Evolutionary conservation across 2,329 filamentous ascomycete species (phyloP), one percentile per base, ranked within the genome.

Genomic region (Talaromyces funiculosus): DNA sequence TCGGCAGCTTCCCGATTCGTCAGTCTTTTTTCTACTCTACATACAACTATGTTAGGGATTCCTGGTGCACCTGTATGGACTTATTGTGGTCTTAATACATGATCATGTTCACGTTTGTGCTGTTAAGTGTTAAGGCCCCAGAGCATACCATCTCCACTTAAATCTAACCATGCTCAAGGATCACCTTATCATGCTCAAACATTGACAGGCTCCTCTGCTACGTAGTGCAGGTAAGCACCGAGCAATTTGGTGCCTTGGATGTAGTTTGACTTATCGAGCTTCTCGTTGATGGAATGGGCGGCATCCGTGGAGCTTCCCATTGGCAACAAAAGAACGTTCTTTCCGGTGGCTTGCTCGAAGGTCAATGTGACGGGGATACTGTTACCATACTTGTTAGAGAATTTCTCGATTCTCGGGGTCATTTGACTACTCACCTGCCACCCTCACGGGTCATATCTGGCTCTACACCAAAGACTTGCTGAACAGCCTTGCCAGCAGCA

Each of bases 301-400:
- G 90, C 92, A 74, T 97, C 94, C 1, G 93, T 99, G 45, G 90
- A 95, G 81, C 90, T 96, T 49, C 94, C 94, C 94, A 99, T 97
- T 33, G 94, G 94, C 67, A 99, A 79, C 66, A 99, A 81, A 61
- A 99, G 80, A 43, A 97, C 93, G 72, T 97, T 99, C 87, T 99
- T 99, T 71, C 92, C 92, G 6, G 93, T 96, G 18, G 94, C 92
- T 80, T 97, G 87, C 81, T 99, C 94, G 73, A 99, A 99, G 1
- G 92, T 97, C 70, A 99, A 80, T 7, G 94, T 99, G 57, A 99
- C 91, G 3, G 94, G 94, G 69, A 99, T 99, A 77, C 91, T 95
- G 62, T 64, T n/a, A 14, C 45, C 43, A 29, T 51, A 22, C 47
- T 20, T 33, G 47, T 51, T 33, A 51, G 47, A 20, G 9, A 12